phyloP scores from a whole-genome alignment of 2,329 filamentous ascomycete genomes.

The Xylaria sp. region DNA sequence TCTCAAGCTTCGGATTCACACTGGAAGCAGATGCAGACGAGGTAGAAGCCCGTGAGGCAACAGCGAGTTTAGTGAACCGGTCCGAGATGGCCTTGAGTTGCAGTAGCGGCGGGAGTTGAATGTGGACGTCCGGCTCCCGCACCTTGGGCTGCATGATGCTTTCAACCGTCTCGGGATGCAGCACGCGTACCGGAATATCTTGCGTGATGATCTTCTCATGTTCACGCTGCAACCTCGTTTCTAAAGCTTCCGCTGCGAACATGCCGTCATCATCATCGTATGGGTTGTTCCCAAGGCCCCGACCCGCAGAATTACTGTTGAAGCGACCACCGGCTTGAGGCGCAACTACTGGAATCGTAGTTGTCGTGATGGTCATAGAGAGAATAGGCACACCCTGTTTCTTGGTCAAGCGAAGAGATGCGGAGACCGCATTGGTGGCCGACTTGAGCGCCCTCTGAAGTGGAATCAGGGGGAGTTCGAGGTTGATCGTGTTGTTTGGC shows the following conservation, averaged over 20 bases:
- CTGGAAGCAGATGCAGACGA: slow-evolving; percentile 30
- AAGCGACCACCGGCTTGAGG: slow-evolving; percentile 32
- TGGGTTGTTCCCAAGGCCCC: slow-evolving; percentile 36
- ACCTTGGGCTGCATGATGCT: slow-evolving; percentile 89
- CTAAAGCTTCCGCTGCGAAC: slow-evolving; percentile 48
- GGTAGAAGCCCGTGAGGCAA: slow-evolving; percentile 32
- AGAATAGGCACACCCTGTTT: slow-evolving; percentile 83
- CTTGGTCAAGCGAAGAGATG: slow-evolving; percentile 85
- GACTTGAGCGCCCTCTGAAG: slow-evolving; percentile 90
- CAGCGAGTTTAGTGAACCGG: slow-evolving; percentile 83
- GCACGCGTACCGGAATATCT: slow-evolving; percentile 89
- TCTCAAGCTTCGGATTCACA: slow-evolving; percentile 64
- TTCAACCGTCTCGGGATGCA: slow-evolving; percentile 78
- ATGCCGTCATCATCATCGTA: slow-evolving; percentile 38
- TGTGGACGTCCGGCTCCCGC: slow-evolving; percentile 88
- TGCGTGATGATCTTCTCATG: slow-evolving; percentile 91
- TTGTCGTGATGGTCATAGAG: slow-evolving; percentile 82
- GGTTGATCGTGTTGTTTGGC: slow-evolving; percentile 82
- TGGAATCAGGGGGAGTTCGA: slow-evolving; percentile 84
- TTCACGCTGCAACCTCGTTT: slow-evolving; percentile 57
- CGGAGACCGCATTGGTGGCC: slow-evolving; percentile 72
- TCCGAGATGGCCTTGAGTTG: slow-evolving; percentile 94
- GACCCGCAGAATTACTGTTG: slow-evolving; percentile 21
- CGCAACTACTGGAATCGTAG: slow-evolving; percentile 52
- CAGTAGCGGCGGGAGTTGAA: slow-evolving; percentile 77